Base-by-base conservation (phyloP, 768 basidiomycete species). In the Pulveroboletus frians region DNA sequence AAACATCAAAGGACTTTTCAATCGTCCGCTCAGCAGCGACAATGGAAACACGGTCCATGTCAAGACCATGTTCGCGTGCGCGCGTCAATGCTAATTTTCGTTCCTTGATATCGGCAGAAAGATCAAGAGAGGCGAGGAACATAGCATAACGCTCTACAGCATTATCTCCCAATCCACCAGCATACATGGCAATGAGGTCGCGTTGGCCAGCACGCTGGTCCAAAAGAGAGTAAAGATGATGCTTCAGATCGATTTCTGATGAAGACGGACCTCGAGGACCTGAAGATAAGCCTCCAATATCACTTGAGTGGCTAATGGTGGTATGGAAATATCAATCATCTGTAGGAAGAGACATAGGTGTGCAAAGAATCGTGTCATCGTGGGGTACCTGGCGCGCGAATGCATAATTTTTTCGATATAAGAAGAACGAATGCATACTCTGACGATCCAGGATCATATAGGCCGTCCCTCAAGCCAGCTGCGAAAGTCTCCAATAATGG, bases 131-230 rank as follows among this genome's bases (percentile, higher is more conserved):
- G 27, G 87, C 81, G 20, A 98, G 75, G 82, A 93, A 97, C 58
- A 85, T 72, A 0, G 93, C 92, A 58, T 97, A 98, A 31, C 91
- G 85, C 58, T 92, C 88, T 32, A 95, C 83, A 3, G 92, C 92
- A 54, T 92, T 91, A 59, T 91, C 85, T 6, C 92, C 89, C 18
- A 98, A 71, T 26, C 90, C 89, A 13, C 89, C 83, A 6, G 92
- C 92, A 65, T 99, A 98, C 74, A 96, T 81, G 0, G 95, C 93
- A 11, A 98, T 92, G 15, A 98, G 76, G 36, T 87, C 81, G 30
- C 89, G 78, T 67, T 93, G 76, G 15, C 87, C 88, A 15, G 88
- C 85, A 36, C 74, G 73, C 84, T 88, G 55, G 10, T 45, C 46
- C 42, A 26, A 41, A 31, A 31, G 3, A 39, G 14, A 21, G 43